Evolutionary conservation across 108 stramenopile genomes (phyloP).

Genomic region (Conticribra weissflogii): DNA sequence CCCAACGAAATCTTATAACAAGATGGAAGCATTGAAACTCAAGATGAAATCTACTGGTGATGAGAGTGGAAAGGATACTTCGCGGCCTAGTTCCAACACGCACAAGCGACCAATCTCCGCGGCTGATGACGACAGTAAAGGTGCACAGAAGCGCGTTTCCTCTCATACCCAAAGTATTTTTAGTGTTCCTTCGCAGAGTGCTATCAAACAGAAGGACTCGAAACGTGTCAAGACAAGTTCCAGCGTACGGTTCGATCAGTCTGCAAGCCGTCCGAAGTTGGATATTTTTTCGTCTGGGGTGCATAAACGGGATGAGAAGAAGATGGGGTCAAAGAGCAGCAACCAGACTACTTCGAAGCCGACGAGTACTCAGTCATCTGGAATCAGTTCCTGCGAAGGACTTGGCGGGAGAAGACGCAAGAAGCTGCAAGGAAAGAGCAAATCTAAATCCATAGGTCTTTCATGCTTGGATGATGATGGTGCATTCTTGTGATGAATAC

Average conservation of each 20-base stretch:
- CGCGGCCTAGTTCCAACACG: neutral
- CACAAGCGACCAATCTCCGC: conserved; percentile 13
- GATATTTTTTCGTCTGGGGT: conserved; percentile 41
- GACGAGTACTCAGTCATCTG: conserved; percentile 39
- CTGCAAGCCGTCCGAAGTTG: conserved; percentile 32
- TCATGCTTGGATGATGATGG: conserved; percentile 43
- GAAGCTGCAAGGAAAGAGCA: conserved; percentile 37
- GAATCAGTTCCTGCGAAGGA: conserved; percentile 42
- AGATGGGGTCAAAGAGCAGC: conserved; percentile 29
- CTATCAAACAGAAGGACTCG: conserved; percentile 34
- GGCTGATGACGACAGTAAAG: neutral
- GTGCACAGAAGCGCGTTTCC: conserved; percentile 14
- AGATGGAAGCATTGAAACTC: conserved; percentile 6
- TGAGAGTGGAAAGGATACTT: neutral
- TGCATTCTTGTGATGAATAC: conserved; percentile 33
- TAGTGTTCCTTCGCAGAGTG: conserved; percentile 31
- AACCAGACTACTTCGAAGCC: conserved; percentile 10
- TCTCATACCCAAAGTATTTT: conserved; percentile 15
- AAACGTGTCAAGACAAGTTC: conserved; percentile 28
- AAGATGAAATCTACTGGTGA: conserved; percentile 7
- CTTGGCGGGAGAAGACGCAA: conserved; percentile 42
- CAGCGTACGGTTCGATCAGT: conserved; percentile 38
- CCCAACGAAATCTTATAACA: conserved; percentile 24
- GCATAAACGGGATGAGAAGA: conserved; percentile 15
- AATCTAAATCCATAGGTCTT: conserved; percentile 26